Percentiles rank a stretch among this genome's conserved stretches.
phyloP scores from a whole-genome alignment of 2,329 filamentous ascomycete genomes.

The Penicillium concentricum region DNA sequence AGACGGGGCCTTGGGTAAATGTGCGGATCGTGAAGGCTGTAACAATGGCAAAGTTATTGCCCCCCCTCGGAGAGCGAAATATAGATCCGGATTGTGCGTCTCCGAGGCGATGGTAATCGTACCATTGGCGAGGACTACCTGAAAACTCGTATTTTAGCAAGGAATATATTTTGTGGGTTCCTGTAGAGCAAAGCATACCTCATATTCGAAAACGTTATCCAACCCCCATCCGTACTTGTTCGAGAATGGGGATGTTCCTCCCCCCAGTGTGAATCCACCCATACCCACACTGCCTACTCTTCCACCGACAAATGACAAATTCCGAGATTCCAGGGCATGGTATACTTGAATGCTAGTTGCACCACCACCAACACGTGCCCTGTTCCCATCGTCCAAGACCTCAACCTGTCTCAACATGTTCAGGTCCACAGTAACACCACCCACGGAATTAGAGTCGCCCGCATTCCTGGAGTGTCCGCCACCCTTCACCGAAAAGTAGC shows the following conservation, averaged over 20 bases:
- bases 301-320: conserved; percentile 33
- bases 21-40: conserved; percentile 37
- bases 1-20: conserved; percentile 36
- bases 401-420: conserved; percentile 11
- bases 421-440: conserved; percentile 26
- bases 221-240: conserved; percentile 25
- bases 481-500: conserved; percentile 52
- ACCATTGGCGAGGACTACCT: conserved; percentile 24
- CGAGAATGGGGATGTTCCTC: conserved; percentile 36
- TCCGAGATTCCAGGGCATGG: conserved; percentile 7
- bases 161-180: neutral
- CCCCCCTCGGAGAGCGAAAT: conserved; percentile 40
- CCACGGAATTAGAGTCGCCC: conserved; percentile 51
- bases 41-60: conserved; percentile 43
- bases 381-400: neutral
- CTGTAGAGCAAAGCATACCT: conserved; percentile 6
- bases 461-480: conserved; percentile 56
- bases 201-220: conserved; percentile 23
- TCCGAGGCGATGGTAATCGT: conserved; percentile 27
- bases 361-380: neutral
- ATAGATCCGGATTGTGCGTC: conserved; percentile 33
- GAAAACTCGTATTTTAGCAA: neutral
- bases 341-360: conserved; percentile 1
- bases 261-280: conserved; percentile 40
- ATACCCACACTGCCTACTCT: conserved; percentile 42